Conservation (phyloP, 257 asterid species). For the Thymus mandschuricus region DNA sequence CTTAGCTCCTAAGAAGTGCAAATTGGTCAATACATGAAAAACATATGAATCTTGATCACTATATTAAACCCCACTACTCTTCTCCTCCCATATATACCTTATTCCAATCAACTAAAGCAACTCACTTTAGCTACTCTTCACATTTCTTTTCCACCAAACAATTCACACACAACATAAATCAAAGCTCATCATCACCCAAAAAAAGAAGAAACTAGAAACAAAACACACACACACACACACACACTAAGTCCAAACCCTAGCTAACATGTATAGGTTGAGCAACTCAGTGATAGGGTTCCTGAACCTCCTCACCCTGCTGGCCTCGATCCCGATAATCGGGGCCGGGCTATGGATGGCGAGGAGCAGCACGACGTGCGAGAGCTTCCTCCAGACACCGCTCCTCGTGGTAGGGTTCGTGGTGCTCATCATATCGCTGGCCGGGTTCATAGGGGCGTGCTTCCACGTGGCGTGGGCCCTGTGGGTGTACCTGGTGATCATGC, state of each 20-base stretch:
- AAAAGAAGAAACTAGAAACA: neutral
- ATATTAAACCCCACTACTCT: conserved; percentile 20
- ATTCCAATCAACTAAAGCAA: conserved; percentile 53
- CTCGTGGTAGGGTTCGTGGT: conserved; percentile 73
- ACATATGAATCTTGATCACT: conserved; percentile 35
- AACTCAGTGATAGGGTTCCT: conserved; percentile 89
- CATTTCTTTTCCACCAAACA: conserved; percentile 28
- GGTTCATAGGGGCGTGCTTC: conserved; percentile 93
- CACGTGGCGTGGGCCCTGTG: conserved; percentile 93
- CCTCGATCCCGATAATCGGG: conserved; percentile 95
- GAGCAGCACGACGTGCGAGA: conserved; percentile 85
- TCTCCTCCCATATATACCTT: conserved; percentile 26
- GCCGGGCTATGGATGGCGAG: conserved; percentile 94
- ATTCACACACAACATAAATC: conserved; percentile 2
- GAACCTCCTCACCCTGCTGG: conserved; percentile 84
- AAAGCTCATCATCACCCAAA: conserved; percentile 28
- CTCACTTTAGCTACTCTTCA: conserved; percentile 21
- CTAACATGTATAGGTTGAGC: conserved; percentile 71
- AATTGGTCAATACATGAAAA: conserved; percentile 37
- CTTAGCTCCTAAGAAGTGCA: conserved; percentile 77
- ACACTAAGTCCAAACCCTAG: neutral
- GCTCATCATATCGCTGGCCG: conserved; percentile 74
- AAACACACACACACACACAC: conserved; percentile 3
- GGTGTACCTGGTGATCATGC: conserved; percentile 77
- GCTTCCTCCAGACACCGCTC: conserved; percentile 89